Evolutionary conservation across 2,329 filamentous ascomycete species (phyloP).

Genomic region (Thelonectria discophora): DNA sequence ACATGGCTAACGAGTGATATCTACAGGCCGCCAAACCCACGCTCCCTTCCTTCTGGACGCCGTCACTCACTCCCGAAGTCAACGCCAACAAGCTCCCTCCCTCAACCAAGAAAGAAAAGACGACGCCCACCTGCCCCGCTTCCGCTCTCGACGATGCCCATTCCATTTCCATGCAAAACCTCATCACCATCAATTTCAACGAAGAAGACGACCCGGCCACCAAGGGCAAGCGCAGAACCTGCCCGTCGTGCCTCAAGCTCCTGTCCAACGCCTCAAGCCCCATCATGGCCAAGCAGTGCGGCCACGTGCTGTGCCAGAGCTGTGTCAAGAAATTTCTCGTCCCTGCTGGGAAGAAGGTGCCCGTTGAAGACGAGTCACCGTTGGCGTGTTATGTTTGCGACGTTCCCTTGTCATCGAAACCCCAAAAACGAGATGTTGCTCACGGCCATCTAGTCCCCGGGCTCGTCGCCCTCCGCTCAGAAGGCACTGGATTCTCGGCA

Average conservation of each 20-base stretch:
- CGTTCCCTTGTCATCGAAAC: slow-evolving; percentile 69
- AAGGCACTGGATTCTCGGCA: slow-evolving; percentile 92
- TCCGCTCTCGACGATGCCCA: slow-evolving; percentile 74
- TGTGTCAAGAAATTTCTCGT: slow-evolving; percentile 87
- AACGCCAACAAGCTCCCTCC: slow-evolving; percentile 60
- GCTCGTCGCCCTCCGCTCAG: slow-evolving; percentile 80
- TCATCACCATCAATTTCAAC: slow-evolving; percentile 80
- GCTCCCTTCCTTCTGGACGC: slow-evolving; percentile 92
- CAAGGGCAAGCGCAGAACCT: slow-evolving; percentile 61
- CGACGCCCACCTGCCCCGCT: slow-evolving; percentile 78
- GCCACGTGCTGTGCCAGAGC: slow-evolving; percentile 87
- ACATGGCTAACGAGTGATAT: slow-evolving; percentile 12
- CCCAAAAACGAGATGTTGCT: slow-evolving; percentile 50
- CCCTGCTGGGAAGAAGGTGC: slow-evolving; percentile 54
- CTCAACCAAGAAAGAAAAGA: slow-evolving; percentile 69
- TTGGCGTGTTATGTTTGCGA: slow-evolving; percentile 85
- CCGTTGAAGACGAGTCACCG: slow-evolving; percentile 57
- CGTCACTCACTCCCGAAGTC: slow-evolving; percentile 75
- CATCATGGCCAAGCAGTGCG: slow-evolving; percentile 85
- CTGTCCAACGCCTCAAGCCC: slow-evolving; percentile 85
- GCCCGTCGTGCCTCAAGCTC: slow-evolving; percentile 85
- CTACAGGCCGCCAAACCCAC: slow-evolving; percentile 69
- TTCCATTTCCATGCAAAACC: slow-evolving; percentile 77
- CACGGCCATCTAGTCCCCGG: slow-evolving; percentile 73
- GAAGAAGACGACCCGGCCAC: slow-evolving; percentile 67